Evolutionary conservation across 495 filamentous ascomycete genomes (phyloP), one percentile per base, ranked within the genome.

Genomic region (Terfezia boudieri): DNA sequence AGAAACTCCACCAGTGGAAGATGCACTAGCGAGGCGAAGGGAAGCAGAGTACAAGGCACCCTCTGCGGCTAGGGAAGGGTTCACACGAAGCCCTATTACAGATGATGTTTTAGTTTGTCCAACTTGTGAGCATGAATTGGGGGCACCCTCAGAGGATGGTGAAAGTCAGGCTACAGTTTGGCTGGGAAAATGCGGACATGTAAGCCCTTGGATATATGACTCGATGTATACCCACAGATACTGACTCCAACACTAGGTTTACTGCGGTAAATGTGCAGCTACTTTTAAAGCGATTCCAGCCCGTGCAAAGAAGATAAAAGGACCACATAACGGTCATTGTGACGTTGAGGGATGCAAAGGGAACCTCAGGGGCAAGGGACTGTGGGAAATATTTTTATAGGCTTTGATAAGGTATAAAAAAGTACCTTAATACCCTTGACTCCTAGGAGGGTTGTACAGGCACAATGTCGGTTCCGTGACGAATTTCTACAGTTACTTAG

Each of bases 111-210:
- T 86, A 4, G 70, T 82, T 12, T 88, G 83, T 65, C 82, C 83
- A 1, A 80, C 79, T 56, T 88, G 83, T 59, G 73, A 74, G 7
- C 71, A 76, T 37, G 83, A 87, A 62, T 66, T 88, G 49, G 78
- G 81, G 4, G 58, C 58, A 32, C 58, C 54, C n/a, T 67, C 68
- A 17, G 67, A 70, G 35, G 73, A 74, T 20, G 69, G 73, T 48
- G 77, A 77, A 23, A 55, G 68, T 8, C 77, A 80, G 63, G 74
- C 76, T 62, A 74, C 83, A 56, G 79, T 86, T 36, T 86, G 83
- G 82, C 72, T 84, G 16, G 71, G 78, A 1, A 84, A 69, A 55
- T 88, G 83, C 66, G 84, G 83, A 54, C 83, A 88, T 72, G 83
- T 87, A 71, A 57, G 82, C 57, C 9, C 12, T 35, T 36, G 23